A percentile compares a stretch with the other conserved stretches of the same genome.
phyloP scores from a whole-genome alignment of 306 rosid genomes.

The Inga leiocalycina region DNA sequence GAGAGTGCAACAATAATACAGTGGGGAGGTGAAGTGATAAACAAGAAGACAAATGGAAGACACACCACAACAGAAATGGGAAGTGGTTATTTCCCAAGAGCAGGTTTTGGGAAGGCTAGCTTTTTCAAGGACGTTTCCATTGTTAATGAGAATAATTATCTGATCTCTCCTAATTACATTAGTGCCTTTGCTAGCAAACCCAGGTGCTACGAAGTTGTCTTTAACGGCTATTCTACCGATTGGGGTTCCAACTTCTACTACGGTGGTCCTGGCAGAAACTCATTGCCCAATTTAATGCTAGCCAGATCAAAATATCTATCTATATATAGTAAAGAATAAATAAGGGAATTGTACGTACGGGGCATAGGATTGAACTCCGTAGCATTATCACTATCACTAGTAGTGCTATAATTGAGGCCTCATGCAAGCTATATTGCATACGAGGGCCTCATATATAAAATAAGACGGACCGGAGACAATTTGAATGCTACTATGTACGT shows the following conservation, averaged over 20 bases:
- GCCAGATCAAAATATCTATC: too few relatives aligned
- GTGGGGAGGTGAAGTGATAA: background rate
- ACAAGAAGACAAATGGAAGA: background rate
- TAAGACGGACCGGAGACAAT: too few relatives aligned
- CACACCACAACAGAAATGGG: background rate
- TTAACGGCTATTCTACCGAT: background rate
- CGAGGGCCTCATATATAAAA: too few relatives aligned
- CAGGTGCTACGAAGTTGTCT: background rate
- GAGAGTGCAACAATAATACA: background rate
- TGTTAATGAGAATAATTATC: too few relatives aligned
- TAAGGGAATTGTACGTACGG: too few relatives aligned
- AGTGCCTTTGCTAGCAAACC: background rate
- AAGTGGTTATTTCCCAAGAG: background rate
- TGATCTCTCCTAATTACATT: background rate
- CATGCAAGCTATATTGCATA: too few relatives aligned
- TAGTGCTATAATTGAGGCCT: too few relatives aligned
- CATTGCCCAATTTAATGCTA: background rate
- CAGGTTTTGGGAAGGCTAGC: background rate
- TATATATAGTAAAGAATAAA: too few relatives aligned
- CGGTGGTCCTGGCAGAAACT: background rate
- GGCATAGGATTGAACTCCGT: too few relatives aligned
- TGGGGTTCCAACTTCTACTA: background rate
- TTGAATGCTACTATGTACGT: too few relatives aligned
- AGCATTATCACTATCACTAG: too few relatives aligned
- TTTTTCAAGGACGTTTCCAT: background rate